These are phyloP conservation scores for Eimeria falciformis DNA, from an alignment of 169 alveolate genomes.

Conservation along the genomic window DNA sequence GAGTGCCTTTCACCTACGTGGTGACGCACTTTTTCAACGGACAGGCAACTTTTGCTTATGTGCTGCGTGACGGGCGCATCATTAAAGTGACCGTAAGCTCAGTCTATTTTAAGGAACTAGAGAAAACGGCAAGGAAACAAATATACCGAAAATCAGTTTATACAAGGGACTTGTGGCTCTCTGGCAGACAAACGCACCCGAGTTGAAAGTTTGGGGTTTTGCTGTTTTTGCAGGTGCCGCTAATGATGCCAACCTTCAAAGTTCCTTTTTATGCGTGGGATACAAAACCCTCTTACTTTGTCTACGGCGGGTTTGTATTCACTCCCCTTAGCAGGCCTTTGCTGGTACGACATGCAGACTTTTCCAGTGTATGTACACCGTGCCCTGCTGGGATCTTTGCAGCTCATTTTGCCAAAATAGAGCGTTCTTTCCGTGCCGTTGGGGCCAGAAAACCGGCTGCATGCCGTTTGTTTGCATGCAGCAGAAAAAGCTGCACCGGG, in stretches of 20 bases:
- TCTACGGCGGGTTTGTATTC: slow-evolving; percentile 89
- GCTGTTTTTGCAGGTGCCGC: slow-evolving; percentile 72
- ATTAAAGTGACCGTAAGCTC: slow-evolving; percentile 76
- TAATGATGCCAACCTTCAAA: slow-evolving; percentile 81
- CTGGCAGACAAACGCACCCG: no score
- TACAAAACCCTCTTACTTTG: slow-evolving; percentile 85
- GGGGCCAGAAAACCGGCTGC: no score
- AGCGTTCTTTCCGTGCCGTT: not conserved
- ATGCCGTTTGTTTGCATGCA: not conserved
- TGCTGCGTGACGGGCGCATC: slow-evolving; percentile 82
- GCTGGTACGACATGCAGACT: slow-evolving; percentile 69
- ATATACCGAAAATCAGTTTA: not conserved
- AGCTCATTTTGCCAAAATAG: not conserved
- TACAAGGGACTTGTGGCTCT: no score
- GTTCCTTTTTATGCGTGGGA: slow-evolving; percentile 91
- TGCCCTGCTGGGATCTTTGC: no score
- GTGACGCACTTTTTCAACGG: slow-evolving; percentile 83
- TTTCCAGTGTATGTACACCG: not conserved
- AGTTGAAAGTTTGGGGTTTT: no score
- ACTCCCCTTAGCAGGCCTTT: slow-evolving; percentile 85
- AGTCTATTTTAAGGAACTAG: not conserved
- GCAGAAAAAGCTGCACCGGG: not conserved
- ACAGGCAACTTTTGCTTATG: slow-evolving; percentile 79
- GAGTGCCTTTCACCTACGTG: slow-evolving; percentile 76
- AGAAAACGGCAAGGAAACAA: not conserved